Conservation (phyloP, 345 rosid genomes). For the Citrus inodora region DNA sequence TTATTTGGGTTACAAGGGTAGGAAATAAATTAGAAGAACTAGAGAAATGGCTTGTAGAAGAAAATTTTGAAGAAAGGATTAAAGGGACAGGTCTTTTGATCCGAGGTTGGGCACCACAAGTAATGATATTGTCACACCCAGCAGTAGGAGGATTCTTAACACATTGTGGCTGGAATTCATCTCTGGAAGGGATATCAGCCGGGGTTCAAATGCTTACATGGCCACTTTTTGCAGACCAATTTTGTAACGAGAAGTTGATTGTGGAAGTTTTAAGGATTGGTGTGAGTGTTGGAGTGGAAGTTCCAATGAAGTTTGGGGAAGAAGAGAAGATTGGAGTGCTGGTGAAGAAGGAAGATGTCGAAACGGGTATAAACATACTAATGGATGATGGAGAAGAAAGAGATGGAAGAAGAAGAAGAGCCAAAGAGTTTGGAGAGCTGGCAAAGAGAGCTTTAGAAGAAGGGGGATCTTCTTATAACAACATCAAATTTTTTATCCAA, state of each 20-base stretch:
- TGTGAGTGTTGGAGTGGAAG: no score
- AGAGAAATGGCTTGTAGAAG: neutral
- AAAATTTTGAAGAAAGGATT: neutral
- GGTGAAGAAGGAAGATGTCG: neutral
- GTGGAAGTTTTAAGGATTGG: no score
- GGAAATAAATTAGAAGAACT: neutral
- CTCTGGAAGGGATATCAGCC: slow-evolving; percentile 14
- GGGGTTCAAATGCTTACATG: slow-evolving; percentile 18
- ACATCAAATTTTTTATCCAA: neutral
- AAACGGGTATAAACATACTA: neutral
- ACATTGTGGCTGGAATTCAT: slow-evolving; percentile 20
- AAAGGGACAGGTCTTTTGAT: slow-evolving; percentile 22
- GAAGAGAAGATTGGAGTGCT: neutral
- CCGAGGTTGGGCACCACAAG: slow-evolving; percentile 26
- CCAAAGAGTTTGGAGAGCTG: neutral
- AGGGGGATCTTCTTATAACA: neutral
- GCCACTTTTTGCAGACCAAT: no score
- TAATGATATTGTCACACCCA: slow-evolving; percentile 25
- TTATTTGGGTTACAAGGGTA: neutral
- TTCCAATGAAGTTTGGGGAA: no score
- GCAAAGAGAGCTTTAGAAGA: neutral
- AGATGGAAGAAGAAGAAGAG: neutral
- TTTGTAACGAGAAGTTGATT: no score
- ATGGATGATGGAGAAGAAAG: neutral
- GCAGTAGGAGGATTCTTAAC: slow-evolving; percentile 25